Evolutionary conservation across 2,329 filamentous ascomycete genomes (phyloP).

Genomic region (Fusarium duplospermum): DNA sequence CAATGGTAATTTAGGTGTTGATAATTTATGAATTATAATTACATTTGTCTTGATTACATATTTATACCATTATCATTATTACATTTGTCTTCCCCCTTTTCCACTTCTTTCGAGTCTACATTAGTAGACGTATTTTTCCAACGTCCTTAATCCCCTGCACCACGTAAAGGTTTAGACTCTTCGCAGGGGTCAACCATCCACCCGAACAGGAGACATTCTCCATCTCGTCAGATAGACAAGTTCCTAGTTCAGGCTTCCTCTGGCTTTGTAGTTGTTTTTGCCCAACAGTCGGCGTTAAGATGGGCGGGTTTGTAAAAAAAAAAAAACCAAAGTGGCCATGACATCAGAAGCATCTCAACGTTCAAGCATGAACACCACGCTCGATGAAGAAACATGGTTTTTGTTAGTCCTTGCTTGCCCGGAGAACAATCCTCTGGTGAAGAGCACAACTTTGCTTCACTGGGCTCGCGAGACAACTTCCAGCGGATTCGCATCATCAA

Average conservation of each 20-base stretch:
- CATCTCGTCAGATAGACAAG: not conserved
- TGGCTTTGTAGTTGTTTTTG: conserved; percentile 23
- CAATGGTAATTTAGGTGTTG: not conserved
- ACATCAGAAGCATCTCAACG: conserved; percentile 10
- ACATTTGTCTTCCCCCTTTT: not conserved
- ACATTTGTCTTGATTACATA: conserved; percentile 19
- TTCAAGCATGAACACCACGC: not conserved
- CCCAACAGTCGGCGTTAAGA: conserved; percentile 46
- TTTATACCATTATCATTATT: conserved; percentile 9
- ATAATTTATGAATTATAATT: conserved; percentile 7
- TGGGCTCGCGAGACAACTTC: conserved; percentile 33
- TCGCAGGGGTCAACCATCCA: conserved; percentile 37
- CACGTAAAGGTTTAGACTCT: conserved; percentile 45
- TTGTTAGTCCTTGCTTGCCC: not conserved
- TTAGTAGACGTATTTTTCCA: conserved; percentile 30
- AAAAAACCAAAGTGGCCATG: conserved; percentile 14
- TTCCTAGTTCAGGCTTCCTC: conserved; percentile 18
- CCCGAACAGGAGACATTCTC: not conserved
- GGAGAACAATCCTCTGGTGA: conserved; percentile 17
- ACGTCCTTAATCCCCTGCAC: conserved; percentile 41
- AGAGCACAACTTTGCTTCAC: conserved; percentile 13
- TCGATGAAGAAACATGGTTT: not conserved
- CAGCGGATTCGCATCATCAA: conserved; percentile 32
- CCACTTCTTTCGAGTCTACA: conserved; percentile 33
- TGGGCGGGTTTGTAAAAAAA: conserved; percentile 30